Base-by-base conservation (phyloP, 2,329 filamentous ascomycete genomes). In the Monilinia polystroma region DNA sequence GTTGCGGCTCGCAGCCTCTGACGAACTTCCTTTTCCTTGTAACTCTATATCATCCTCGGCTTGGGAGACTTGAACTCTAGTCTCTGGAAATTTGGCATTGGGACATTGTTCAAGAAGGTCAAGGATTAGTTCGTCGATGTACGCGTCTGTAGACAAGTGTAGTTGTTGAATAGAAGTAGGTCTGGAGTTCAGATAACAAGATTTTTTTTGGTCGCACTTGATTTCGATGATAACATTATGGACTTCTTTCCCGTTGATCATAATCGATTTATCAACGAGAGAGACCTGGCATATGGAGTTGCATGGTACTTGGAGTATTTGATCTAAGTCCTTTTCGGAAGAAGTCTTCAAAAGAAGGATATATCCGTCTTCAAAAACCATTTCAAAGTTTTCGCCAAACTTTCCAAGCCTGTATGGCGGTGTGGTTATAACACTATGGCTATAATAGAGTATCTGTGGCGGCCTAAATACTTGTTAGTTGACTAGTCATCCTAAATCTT, bases 241-340 rank as follows among this genome's bases (percentile, higher is more conserved):
- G 8, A 60, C 38, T 23, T 49, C 51, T 41, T 54, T 41, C 59
- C 12, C n/a, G 8, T 59, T 29, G 62, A 47, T 18, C 12, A 29
- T 26, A 16, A 7, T 43, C 7, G 54, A 38, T 14, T 11, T 57
- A 16, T 47, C 26, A 10, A 16, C 35, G 41, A 64, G 12, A 23
- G 54, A 32, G 23, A 69, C 45, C 16, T 55, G 32, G 6, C 43
- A 35, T 54, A 69, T 49, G 23, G 43, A 41, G 2, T 20, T 43
- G 26, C 60, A 54, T 29, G 64, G 62, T 18, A 68, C 41, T 53
- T 70, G 63, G 5, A 68, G 65, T 45, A 59, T 60, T 49, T 70
- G 68, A 49, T 68, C 63, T 32, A 68, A 66, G 11, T 56, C 47
- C 20, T 65, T 14, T 32, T 41, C 35, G n/a, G 49, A 64, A 29